phyloP scores from a whole-genome alignment of 768 basidiomycete genomes.

The Pholiota conissans region DNA sequence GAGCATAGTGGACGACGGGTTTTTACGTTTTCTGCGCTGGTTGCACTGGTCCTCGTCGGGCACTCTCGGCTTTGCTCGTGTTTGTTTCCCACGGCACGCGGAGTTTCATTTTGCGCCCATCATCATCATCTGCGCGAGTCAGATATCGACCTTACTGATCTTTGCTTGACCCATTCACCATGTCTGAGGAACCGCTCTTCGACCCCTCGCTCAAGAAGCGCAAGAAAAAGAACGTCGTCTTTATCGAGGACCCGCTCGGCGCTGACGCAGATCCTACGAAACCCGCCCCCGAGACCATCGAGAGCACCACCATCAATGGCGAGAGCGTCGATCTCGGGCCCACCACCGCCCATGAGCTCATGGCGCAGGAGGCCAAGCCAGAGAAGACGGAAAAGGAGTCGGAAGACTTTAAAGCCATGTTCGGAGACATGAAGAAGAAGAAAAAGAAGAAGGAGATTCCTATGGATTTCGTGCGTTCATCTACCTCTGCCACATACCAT shows the following conservation, averaged over 20 bases:
- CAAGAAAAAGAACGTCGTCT: constrained; percentile 86
- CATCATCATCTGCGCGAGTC: neutral
- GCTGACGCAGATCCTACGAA: constrained; percentile 81
- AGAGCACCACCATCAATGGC: constrained; percentile 66
- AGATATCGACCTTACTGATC: neutral
- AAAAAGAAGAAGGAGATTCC: constrained; percentile 94
- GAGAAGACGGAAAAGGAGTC: constrained; percentile 47
- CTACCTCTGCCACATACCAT: neutral
- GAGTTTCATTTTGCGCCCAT: neutral
- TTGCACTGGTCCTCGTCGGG: constrained; percentile 33
- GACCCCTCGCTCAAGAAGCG: constrained; percentile 84
- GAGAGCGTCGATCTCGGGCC: constrained; percentile 78
- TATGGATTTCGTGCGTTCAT: constrained; percentile 67
- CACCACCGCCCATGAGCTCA: constrained; percentile 72
- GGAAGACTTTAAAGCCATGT: constrained; percentile 81
- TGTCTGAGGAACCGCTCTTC: constrained; percentile 77
- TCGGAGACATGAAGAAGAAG: constrained; percentile 88
- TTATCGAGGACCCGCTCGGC: constrained; percentile 81
- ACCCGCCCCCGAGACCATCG: constrained; percentile 74
- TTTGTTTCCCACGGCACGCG: constrained; percentile 5
- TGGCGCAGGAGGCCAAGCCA: constrained; percentile 48
- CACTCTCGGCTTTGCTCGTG: constrained; percentile 37
- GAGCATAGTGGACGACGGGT: constrained; percentile 37
- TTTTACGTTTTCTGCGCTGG: constrained; percentile 25
- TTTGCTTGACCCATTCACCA: constrained; percentile 19